phyloP scores from a whole-genome alignment of 2,329 filamentous ascomycete species.

The Periconia digitata region DNA sequence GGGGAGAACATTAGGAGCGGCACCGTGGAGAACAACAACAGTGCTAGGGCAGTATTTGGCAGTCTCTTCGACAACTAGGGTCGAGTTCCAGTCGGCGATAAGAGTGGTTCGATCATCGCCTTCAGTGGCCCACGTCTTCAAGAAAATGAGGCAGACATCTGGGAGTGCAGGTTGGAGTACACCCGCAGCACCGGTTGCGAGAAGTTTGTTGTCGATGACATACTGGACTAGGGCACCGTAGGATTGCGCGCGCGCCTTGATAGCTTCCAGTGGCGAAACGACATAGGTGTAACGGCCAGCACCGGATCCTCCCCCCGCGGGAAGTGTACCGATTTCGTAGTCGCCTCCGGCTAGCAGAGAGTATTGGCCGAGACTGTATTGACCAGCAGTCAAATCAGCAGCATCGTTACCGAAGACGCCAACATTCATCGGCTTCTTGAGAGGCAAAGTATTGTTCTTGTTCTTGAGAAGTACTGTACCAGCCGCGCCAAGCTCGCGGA shows the following conservation, averaged over 20 bases:
- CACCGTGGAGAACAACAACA: slow-evolving; percentile 50
- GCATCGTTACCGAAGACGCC: slow-evolving; percentile 54
- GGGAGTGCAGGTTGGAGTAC: slow-evolving; percentile 35
- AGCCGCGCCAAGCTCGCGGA: slow-evolving; percentile 45
- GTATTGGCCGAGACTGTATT: slow-evolving; percentile 14
- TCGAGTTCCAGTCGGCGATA: slow-evolving; percentile 46
- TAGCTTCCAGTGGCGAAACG: slow-evolving; percentile 46
- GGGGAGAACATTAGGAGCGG: slow-evolving; percentile 42
- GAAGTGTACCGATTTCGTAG: slow-evolving; percentile 48
- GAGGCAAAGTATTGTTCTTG: slow-evolving; percentile 48
- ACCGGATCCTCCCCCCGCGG: slow-evolving; percentile 46
- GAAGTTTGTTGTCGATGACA: slow-evolving; percentile 43
- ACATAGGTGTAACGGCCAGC: slow-evolving; percentile 44
- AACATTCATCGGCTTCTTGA: slow-evolving; percentile 53
- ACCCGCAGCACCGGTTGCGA: slow-evolving; percentile 25
- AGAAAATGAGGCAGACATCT: slow-evolving; percentile 57
- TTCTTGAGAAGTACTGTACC: slow-evolving; percentile 53
- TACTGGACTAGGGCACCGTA: slow-evolving; percentile 50
- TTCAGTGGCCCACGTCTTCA: slow-evolving; percentile 56
- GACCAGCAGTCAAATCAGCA: slow-evolving; percentile 52
- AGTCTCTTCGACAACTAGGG: slow-evolving; percentile 44
- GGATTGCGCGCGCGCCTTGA: slow-evolving; percentile 28
- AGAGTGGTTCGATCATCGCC: slow-evolving; percentile 45
- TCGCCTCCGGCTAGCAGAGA: slow-evolving; percentile 13
- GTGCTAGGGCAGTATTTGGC: slow-evolving; percentile 52